Base-by-base conservation (phyloP, 2,329 filamentous ascomycete species). In the Fusarium incarnatum region DNA sequence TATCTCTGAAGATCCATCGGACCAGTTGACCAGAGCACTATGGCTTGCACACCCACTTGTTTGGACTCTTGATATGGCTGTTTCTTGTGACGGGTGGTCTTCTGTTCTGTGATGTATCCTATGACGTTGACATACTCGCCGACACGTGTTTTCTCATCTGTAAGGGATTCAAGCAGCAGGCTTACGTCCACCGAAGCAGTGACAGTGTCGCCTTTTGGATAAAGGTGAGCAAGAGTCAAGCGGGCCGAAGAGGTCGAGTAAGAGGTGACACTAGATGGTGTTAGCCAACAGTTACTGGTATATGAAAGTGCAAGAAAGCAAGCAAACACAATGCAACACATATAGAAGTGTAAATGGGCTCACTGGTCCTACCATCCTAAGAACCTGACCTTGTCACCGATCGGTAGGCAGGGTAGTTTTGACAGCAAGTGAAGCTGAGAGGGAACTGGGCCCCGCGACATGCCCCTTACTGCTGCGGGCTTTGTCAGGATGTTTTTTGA, bases 41-140 rank as follows among this genome's bases (percentile, higher is more conserved):
- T 79, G 2, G 93, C 94, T 76, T 97, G 93, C 20, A 97, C 83
- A 60, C 81, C 76, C 28, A 85, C 79, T 56, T 68, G 67, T 18
- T 70, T 61, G 50, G 60, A 50, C 61, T 65, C 56, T 64, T 32
- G 58, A 18, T 56, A 47, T 25, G 64, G 49, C 25, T 41, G 54
- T 49, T 67, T 60, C 48, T 60, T 46, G 23, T 54, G 45, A 48
- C 53, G 55, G 22, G 49, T 37, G 46, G 56, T 45, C 13, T 68
- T 65, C 56, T 69, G 72, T n/a, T 71, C 60, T 22, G 83, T 85
- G 56, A 94, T 83, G 78, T 97, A 97, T 8, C 94, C 95, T 70
- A 98, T 88, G 6, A 98, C 86, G 77, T 98, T 97, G 52, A 98
- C 80, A 94, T 94, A 98, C 64, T 91, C 86, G n/a, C 95, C 95